Percentiles rank a stretch among this genome's conserved stretches.
Evolutionary conservation across 305 asterid genomes (phyloP).

Genomic region (Solanum hybrid): DNA sequence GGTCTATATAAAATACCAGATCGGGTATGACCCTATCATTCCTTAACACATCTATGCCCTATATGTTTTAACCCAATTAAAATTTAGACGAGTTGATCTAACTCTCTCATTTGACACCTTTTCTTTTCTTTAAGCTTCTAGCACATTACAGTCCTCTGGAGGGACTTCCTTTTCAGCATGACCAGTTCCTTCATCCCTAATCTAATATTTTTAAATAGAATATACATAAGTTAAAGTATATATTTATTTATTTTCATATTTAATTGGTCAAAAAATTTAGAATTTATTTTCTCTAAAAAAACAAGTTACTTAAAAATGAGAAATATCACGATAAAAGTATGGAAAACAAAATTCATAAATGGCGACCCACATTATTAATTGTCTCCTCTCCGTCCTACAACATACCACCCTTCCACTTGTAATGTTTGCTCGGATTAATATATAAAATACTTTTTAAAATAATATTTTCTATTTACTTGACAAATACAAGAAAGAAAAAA

Average conservation of each 20-base stretch:
- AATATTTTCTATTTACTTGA: no score
- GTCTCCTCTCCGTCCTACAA: not conserved
- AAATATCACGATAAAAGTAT: not conserved
- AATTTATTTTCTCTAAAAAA: no score
- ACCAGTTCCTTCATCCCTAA: not conserved
- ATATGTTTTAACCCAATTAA: not conserved
- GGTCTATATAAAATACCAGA: not conserved
- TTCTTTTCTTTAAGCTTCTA: not conserved
- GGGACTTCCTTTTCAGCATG: not conserved
- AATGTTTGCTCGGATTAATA: no score
- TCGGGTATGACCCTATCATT: not conserved
- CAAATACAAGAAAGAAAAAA: no score
- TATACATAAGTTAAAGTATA: not conserved
- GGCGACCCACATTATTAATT: not conserved
- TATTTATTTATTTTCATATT: no score
- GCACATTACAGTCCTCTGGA: not conserved
- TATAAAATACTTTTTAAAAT: no score
- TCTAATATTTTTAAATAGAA: not conserved
- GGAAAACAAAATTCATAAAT: no score
- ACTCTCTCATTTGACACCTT: not conserved
- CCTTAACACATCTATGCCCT: not conserved
- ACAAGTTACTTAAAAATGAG: not conserved
- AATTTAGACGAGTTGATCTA: not conserved
- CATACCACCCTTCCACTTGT: not conserved
- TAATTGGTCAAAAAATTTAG: no score